phyloP scores from a whole-genome alignment of 2,329 filamentous ascomycete genomes.

The Neopestalotiopsis sp. region DNA sequence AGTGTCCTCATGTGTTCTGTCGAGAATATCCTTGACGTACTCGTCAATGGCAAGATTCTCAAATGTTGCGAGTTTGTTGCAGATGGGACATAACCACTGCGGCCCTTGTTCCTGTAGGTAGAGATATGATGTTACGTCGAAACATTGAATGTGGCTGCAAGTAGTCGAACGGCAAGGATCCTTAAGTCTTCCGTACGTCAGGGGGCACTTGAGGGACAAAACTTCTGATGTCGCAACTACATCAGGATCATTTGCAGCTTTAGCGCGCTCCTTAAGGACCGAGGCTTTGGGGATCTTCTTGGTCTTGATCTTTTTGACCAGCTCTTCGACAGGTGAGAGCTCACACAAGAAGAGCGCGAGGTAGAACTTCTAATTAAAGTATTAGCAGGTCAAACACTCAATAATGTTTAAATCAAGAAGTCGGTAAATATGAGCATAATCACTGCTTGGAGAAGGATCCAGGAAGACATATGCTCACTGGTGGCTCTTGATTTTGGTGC shows the following conservation, averaged over 20 bases:
- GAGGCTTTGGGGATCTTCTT: slow-evolving; percentile 79
- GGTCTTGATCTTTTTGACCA: slow-evolving; percentile 71
- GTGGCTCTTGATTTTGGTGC: slow-evolving; percentile 26
- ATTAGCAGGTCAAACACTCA: slow-evolving; percentile 9
- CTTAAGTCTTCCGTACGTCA: slow-evolving; percentile 83
- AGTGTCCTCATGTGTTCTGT: slow-evolving; percentile 70
- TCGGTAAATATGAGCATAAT: slow-evolving; percentile 11
- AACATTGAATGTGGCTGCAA: slow-evolving; percentile 93
- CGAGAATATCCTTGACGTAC: slow-evolving; percentile 85
- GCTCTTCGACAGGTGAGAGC: slow-evolving; percentile 71
- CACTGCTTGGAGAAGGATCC: slow-evolving; percentile 25
- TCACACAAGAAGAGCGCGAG: slow-evolving; percentile 79
- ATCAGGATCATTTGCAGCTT: slow-evolving; percentile 83
- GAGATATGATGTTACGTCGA: slow-evolving; percentile 90
- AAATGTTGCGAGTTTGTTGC: slow-evolving; percentile 82
- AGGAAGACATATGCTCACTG: slow-evolving; percentile 33
- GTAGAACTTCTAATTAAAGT: slow-evolving; percentile 68
- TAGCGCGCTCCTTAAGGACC: slow-evolving; percentile 83
- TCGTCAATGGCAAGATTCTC: slow-evolving; percentile 86
- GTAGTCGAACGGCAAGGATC: slow-evolving; percentile 79
- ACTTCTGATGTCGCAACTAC: slow-evolving; percentile 88
- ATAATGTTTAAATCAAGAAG: slow-evolving; percentile 10
- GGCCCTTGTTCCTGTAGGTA: slow-evolving; percentile 95
- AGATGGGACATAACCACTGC: slow-evolving; percentile 95
- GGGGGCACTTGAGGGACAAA: slow-evolving; percentile 89